Base-by-base conservation (phyloP, 1,284 basidiomycete species). In the Ganoderma multipileum region DNA sequence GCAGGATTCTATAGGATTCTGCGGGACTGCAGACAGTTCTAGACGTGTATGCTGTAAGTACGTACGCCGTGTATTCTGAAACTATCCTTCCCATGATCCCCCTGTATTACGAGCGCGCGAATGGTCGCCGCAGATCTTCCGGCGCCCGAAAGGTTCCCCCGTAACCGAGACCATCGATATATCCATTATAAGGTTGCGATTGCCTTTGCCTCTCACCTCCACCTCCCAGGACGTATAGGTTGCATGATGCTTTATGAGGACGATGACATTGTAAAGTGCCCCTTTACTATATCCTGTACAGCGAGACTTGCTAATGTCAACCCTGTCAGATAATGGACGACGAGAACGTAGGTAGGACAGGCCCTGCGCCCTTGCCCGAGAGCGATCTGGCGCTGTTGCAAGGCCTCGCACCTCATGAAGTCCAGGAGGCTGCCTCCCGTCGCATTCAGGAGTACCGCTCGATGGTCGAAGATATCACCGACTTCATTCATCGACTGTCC, bases 11-110 rank as follows among this genome's bases (percentile, higher is more conserved):
- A 11, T 11, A 11, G 12, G 38, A 39, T 14, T 39, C 20, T 50
- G n/a, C 30, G 30, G 61, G 23, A 14, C 39, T 20, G 42, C 42
- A 30, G 61, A 16, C 14, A 23, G 30, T n/a, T 47, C n/a, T 55
- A 61, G 50, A 61, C 26, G 30, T 65, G 41, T 50, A 47, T 39
- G 50, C 61, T 50, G 44, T 65, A 55, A 55, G 52, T 55, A 58
- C 55, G 18, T 38, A 60, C 44, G n/a, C 33, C 38, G 14, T 39
- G 64, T 65, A 47, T 42, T 47, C 23, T 60, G 44, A 60, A 52
- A 26, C 52, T 47, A 44, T 41, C 14, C 20, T 33, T 39, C 38
- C 39, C 42, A n/a, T 33, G 61, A 23, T 28, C n/a, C 8, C 6
- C 5, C 11, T 41, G 20, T 18, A 50, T 50, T n/a, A 36, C 26